Evolutionary conservation across 78 protist species (phyloP).

Genomic region (Protostelium mycophagum): DNA sequence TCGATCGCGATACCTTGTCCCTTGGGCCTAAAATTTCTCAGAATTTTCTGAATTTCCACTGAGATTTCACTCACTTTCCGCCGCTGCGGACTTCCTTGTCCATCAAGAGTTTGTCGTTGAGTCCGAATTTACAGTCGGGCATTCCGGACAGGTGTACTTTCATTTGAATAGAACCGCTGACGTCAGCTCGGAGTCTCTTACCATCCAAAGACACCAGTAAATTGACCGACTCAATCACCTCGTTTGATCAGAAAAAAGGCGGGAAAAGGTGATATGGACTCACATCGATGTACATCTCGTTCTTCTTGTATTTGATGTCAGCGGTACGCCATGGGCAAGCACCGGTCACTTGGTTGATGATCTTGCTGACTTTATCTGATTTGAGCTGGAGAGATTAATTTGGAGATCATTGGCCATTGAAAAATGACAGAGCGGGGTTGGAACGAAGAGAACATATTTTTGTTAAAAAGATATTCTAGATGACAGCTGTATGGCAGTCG

Average conservation of each 20-base stretch:
- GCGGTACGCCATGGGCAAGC: conserved; percentile 84
- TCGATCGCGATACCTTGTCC: conserved; percentile 80
- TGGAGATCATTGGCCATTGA: neutral
- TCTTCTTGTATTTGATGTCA: conserved; percentile 81
- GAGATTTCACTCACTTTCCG: neutral
- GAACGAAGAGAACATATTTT: neutral
- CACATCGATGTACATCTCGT: conserved; percentile 92
- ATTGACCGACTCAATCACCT: conserved; percentile 67
- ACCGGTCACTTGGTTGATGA: conserved; percentile 88
- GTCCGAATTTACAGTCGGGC: conserved; percentile 98
- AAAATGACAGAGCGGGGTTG: neutral
- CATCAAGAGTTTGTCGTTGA: conserved; percentile 90
- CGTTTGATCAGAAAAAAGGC: neutral
- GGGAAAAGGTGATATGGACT: conserved; percentile 33
- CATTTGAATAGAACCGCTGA: conserved; percentile 86
- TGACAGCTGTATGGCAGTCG: neutral
- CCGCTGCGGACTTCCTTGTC: conserved; percentile 12
- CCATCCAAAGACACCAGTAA: conserved; percentile 66
- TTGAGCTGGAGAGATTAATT: conserved; percentile 15
- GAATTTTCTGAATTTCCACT: neutral
- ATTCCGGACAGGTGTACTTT: conserved; percentile 90
- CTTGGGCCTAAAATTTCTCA: conserved; percentile 5
- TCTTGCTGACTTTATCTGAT: conserved; percentile 39
- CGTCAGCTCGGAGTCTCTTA: conserved; percentile 82
- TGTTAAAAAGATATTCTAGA: neutral